phyloP scores from a whole-genome alignment of 2,329 filamentous ascomycete species.

The Alternaria gaisen region DNA sequence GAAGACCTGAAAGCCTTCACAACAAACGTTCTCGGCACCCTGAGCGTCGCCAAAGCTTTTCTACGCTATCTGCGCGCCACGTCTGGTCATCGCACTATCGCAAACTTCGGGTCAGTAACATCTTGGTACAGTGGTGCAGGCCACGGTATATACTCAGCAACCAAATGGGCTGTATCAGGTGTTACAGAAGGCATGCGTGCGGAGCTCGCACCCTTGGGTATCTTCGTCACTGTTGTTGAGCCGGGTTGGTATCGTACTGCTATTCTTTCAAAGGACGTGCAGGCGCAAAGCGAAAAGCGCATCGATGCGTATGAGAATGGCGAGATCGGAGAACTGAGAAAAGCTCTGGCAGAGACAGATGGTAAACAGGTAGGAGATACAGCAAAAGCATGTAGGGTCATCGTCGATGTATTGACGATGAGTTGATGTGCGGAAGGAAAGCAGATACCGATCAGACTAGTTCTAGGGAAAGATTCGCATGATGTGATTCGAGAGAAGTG shows the following conservation, averaged over 20 bases:
- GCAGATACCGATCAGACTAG: slow-evolving; percentile 62
- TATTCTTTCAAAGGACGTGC: slow-evolving; percentile 49
- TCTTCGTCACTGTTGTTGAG: slow-evolving; percentile 58
- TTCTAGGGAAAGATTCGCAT: slow-evolving; percentile 55
- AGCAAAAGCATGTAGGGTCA: slow-evolving; percentile 60
- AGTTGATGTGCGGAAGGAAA: slow-evolving; percentile 59
- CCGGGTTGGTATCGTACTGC: slow-evolving; percentile 62
- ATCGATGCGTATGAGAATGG: slow-evolving; percentile 48
- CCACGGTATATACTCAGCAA: slow-evolving; percentile 57
- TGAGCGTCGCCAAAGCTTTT: slow-evolving; percentile 60
- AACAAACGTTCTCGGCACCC: slow-evolving; percentile 64
- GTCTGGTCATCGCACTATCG: slow-evolving; percentile 53
- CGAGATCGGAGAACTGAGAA: slow-evolving; percentile 45
- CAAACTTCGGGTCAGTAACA: slow-evolving; percentile 60
- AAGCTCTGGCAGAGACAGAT: slow-evolving; percentile 49
- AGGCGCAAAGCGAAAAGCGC: slow-evolving; percentile 22
- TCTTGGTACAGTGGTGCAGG: slow-evolving; percentile 53
- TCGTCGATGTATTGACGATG: slow-evolving; percentile 65
- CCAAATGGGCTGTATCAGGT: slow-evolving; percentile 54
- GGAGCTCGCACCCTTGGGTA: slow-evolving; percentile 57
- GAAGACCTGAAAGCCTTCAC: slow-evolving; percentile 57
- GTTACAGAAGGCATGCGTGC: slow-evolving; percentile 54
- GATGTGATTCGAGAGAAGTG: slow-evolving; percentile 30
- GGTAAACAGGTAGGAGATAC: slow-evolving; percentile 65
- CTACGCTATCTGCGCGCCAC: slow-evolving; percentile 59